Evolutionary conservation across 1,284 basidiomycete species (phyloP), one percentile per base, ranked within the genome.

Genomic region (Retiboletus flavoniger): DNA sequence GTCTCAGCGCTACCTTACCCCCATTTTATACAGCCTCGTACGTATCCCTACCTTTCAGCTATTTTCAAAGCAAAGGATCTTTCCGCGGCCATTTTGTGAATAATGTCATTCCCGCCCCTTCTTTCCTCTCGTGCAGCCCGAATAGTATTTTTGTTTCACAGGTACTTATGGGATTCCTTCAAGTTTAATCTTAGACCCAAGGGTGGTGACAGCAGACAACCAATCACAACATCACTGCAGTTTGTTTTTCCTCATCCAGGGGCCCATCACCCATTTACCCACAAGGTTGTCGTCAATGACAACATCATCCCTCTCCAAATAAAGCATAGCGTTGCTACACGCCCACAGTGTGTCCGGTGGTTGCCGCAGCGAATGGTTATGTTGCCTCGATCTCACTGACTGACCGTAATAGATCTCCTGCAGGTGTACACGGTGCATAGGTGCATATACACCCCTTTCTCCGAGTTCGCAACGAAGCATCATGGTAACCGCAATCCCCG

Each of bases 261-360:
- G 36, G 3, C 19, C 38, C 16, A 47, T 47, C 21, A 26, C 19
- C 43, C 40, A 26, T 31, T 35, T 38, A 17, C 44, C 28, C 17
- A 44, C 47, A 28, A 53, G 10, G 40, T 36, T 19, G 53, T 63
- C 53, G 45, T 43, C 50, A 53, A 45, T 50, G 51, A 48, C 63
- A 51, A 54, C 53, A 32, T 47, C 28, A 40, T 29, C 47, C 24
- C 47, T 32, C 39, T 51, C 19, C 8, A 38, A 17, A 34, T n/a
- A 19, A 17, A 34, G 32, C 38, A 14, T 44, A 14, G 26, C 35
- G 32, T 31, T 41, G 38, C 13, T 48, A 14, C 4, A 40, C 11
- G n/a, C 35, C 35, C 19, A n/a, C n/a, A n/a, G n/a, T 32, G 26
- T 34, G n/a, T 42, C 19, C 55, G 57, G 60, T 49, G 60, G 56